Evolutionary conservation across 2,329 filamentous ascomycete genomes (phyloP).

Genomic region (Sporothrix mexicana): DNA sequence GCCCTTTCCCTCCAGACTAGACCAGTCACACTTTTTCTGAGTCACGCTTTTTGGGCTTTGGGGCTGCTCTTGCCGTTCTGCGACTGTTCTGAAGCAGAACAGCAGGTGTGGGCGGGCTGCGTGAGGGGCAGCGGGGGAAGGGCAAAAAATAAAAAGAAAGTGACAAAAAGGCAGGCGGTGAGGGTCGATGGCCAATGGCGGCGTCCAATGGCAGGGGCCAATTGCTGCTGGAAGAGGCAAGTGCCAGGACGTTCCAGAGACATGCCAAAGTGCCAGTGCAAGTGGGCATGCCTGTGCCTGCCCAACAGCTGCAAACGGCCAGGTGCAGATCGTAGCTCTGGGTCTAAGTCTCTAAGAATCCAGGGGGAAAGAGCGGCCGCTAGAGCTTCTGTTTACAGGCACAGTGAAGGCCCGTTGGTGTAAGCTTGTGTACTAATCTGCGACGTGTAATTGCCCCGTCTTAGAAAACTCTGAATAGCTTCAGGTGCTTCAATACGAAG

Average conservation of each 20-base stretch:
- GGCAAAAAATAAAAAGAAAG: slow-evolving; percentile 1
- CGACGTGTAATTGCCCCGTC: slow-evolving; percentile 16
- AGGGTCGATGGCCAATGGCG: neutral
- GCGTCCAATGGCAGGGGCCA: neutral
- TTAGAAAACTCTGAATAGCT: slow-evolving; percentile 34
- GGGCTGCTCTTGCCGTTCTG: slow-evolving; percentile 24
- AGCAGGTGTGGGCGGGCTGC: neutral
- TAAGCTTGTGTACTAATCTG: slow-evolving; percentile 17
- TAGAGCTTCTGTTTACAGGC: neutral
- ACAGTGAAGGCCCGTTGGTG: slow-evolving; percentile 18
- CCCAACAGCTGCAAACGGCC: neutral
- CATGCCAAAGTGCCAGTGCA: neutral
- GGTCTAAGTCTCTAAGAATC: no score
- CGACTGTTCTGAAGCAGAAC: slow-evolving; percentile 11
- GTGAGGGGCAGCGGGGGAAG: slow-evolving; percentile 24
- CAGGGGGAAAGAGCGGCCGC: neutral
- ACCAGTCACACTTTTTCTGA: slow-evolving; percentile 27
- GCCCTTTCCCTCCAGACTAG: no score
- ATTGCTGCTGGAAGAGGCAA: slow-evolving; percentile 5
- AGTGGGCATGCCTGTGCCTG: neutral
- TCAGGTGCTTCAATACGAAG: slow-evolving; percentile 7
- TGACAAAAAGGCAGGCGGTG: slow-evolving; percentile 18
- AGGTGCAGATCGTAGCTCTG: neutral
- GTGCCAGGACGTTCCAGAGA: neutral
- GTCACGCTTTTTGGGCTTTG: slow-evolving; percentile 29